Conservation (phyloP, 73 alveolate genomes). For the Urostyla sp. region DNA sequence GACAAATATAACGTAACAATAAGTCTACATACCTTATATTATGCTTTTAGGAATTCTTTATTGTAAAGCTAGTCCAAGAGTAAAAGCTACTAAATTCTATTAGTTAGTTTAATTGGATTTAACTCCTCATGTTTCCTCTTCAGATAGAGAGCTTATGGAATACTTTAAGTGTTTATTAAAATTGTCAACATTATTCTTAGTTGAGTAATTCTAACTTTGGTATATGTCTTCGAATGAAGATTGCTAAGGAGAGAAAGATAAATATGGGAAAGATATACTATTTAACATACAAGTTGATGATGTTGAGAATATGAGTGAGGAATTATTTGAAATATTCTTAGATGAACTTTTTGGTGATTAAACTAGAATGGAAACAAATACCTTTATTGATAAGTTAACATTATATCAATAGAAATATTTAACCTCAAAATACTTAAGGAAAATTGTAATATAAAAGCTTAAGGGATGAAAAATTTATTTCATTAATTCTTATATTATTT, state of each 20-base stretch:
- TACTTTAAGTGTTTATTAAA: conserved; percentile 7
- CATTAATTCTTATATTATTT: too few species aligned
- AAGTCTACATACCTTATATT: conserved; percentile 15
- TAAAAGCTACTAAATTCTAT: conserved; percentile 35
- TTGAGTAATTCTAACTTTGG: conserved; percentile 14
- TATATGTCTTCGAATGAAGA: conserved; percentile 36
- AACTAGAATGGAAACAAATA: not conserved
- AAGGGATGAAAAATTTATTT: too few species aligned
- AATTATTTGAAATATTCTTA: not conserved
- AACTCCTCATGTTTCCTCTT: conserved; percentile 42
- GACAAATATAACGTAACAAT: not conserved
- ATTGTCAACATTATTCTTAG: conserved; percentile 14
- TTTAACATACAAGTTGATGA: too few species aligned
- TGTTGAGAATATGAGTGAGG: not conserved
- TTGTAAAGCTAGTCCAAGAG: conserved; percentile 44
- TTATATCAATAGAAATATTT: too few species aligned
- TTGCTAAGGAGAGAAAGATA: too few species aligned
- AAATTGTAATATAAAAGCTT: too few species aligned
- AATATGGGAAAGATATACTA: too few species aligned
- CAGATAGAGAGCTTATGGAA: conserved; percentile 22
- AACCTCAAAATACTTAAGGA: too few species aligned
- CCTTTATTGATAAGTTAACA: not conserved
- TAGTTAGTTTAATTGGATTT: conserved; percentile 33
- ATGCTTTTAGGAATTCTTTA: conserved; percentile 10
- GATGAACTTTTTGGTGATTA: not conserved